phyloP scores from a whole-genome alignment of 805 yeast species.

The Barnettozyma botsteinii region DNA sequence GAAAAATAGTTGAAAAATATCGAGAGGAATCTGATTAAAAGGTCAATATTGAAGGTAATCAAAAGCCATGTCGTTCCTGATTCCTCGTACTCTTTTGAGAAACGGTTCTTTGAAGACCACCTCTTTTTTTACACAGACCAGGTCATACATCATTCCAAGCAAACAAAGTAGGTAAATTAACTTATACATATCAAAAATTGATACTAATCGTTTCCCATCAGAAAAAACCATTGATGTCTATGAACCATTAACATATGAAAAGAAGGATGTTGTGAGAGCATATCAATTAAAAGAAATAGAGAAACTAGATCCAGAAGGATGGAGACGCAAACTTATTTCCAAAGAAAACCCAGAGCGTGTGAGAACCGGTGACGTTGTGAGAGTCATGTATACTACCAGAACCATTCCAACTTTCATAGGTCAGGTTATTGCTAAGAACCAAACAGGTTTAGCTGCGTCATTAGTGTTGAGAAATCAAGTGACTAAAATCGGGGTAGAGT shows the following conservation, averaged over 20 bases:
- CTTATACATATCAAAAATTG: neutral
- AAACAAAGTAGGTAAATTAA: slow-evolving; percentile 12
- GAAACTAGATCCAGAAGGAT: slow-evolving; percentile 67
- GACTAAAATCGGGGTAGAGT: slow-evolving; percentile 79
- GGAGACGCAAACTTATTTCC: slow-evolving; percentile 52
- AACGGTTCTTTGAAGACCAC: neutral
- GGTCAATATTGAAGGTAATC: no score
- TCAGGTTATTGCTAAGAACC: slow-evolving; percentile 68
- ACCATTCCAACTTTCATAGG: slow-evolving; percentile 67
- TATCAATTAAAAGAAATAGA: slow-evolving; percentile 32
- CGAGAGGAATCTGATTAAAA: no score
- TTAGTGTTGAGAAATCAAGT: slow-evolving; percentile 79
- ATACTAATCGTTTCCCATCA: neutral
- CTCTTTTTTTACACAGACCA: slow-evolving; percentile 6
- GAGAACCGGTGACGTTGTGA: slow-evolving; percentile 77
- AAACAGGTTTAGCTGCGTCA: slow-evolving; percentile 66
- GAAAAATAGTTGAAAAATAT: neutral
- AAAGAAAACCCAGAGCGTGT: slow-evolving; percentile 40
- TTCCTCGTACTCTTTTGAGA: slow-evolving; percentile 1
- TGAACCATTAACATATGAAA: slow-evolving; percentile 15
- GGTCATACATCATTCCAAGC: slow-evolving; percentile 13
- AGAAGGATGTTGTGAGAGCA: slow-evolving; percentile 20
- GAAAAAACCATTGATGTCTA: slow-evolving; percentile 18
- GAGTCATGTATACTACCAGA: slow-evolving; percentile 57
- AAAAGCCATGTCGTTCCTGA: slow-evolving; percentile 4